Base-by-base conservation (phyloP, 2,329 filamentous ascomycete genomes). In the Neoascochyta sp. region DNA sequence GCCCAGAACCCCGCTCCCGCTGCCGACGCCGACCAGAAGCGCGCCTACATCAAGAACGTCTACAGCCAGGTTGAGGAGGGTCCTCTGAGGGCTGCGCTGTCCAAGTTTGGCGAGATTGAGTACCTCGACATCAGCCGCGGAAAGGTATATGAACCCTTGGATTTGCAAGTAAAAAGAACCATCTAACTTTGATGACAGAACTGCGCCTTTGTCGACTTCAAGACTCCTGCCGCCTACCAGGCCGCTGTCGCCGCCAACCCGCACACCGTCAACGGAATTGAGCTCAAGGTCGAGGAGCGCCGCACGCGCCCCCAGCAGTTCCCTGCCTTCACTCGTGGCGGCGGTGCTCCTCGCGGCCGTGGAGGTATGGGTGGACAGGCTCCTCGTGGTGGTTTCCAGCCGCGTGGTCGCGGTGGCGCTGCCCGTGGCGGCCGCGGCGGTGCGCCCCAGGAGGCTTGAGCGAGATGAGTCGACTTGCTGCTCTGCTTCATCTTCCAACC, bases 171-270 rank as follows among this genome's bases (percentile, higher is more conserved):
- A n/a, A n/a, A n/a, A n/a, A n/a, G n/a, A n/a, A n/a, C n/a, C n/a
- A n/a, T n/a, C n/a, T n/a, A n/a, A n/a, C n/a, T n/a, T n/a, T n/a
- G n/a, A n/a, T n/a, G 20, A 16, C 58, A 94, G 90, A 95, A 92
- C 74, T 95, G 88, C 57, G 92, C 92, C 15, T 96, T 96, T 59
- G 86, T 95, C 38, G 92, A 98, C 64, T 98, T 92, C 65, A 83
- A 81, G 57, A 84, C 82, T 25, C 61, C 78, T 13, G 80, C 88
- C 32, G 87, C 80, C 25, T 95, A 94, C 67, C 77, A 86, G 62
- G 83, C 85, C 41, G 92, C 92, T 23, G 74, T 86, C 20, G 77
- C 77, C 39, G 83, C 82, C 49, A 96, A 93, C 69, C 90, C 90
- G 19, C 87, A 94, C 67, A 75, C 76, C 24, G 78, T 98, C 43